Conservation (phyloP, 441 rosid species). For the Brassica hybrid region DNA sequence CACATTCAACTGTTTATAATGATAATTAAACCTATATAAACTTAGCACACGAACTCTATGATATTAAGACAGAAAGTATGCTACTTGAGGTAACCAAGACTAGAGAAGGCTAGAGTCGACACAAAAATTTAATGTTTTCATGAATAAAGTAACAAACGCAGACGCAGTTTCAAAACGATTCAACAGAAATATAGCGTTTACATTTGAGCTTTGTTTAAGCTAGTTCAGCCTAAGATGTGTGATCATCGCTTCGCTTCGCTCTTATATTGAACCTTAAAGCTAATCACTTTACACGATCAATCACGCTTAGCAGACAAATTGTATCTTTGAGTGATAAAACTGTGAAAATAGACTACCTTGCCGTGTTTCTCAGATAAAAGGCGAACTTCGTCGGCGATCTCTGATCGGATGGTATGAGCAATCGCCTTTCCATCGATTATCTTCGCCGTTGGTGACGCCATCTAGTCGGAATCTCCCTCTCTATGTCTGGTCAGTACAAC, state of each 20-base stretch:
- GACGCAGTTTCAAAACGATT: too few relatives aligned
- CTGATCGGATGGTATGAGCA: conserved; percentile 81
- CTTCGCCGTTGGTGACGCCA: conserved; percentile 64
- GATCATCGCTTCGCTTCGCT: neutral
- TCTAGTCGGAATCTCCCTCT: neutral
- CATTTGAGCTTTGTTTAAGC: too few relatives aligned
- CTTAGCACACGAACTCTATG: neutral
- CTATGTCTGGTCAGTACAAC: too few relatives aligned
- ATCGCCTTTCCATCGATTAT: conserved; percentile 79
- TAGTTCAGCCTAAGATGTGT: too few relatives aligned
- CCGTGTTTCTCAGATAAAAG: conserved; percentile 64
- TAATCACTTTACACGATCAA: neutral
- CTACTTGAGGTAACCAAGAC: too few relatives aligned
- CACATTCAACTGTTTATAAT: neutral
- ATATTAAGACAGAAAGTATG: too few relatives aligned
- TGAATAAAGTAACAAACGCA: too few relatives aligned
- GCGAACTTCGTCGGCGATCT: conserved; percentile 79
- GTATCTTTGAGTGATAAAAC: too few relatives aligned
- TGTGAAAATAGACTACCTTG: conserved; percentile 53
- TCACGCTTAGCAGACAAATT: neutral
- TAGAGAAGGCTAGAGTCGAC: too few relatives aligned
- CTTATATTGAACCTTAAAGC: neutral
- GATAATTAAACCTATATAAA: too few relatives aligned
- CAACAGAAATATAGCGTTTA: too few relatives aligned
- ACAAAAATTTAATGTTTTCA: too few relatives aligned